Percentiles rank a stretch among this genome's conserved stretches.
Conservation (phyloP, 23 red algal species). For the Chondrus crispus region DNA sequence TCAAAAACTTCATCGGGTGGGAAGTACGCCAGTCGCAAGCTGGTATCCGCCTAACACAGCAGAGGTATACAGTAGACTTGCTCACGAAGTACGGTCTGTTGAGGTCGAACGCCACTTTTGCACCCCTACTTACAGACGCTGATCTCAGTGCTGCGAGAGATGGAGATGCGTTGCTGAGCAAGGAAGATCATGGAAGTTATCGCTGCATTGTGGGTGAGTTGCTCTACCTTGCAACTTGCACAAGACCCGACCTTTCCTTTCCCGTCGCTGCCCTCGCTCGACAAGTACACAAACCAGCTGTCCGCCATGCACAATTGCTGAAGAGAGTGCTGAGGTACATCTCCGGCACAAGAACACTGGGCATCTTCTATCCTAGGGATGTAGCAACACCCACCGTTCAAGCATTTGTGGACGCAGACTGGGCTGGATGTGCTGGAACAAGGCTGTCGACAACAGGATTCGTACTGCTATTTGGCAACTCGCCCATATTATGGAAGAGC, state of each 20-base stretch:
- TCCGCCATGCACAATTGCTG: neutral
- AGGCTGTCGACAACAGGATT: neutral
- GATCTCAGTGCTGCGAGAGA: neutral
- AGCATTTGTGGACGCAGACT: neutral
- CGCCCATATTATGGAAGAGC: neutral
- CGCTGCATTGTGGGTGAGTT: neutral
- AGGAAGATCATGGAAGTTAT: neutral
- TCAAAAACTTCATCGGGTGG: neutral
- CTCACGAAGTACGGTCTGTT: neutral
- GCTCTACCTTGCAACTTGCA: neutral
- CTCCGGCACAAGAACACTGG: no score
- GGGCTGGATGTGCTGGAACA: neutral
- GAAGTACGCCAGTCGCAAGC: neutral
- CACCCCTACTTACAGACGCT: neutral
- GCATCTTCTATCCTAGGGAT: neutral
- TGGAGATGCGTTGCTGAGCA: neutral
- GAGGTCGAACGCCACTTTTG: neutral
- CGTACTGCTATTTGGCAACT: neutral
- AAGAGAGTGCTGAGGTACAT: neutral
- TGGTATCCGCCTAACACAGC: neutral
- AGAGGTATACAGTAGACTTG: neutral
- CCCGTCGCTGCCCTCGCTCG: neutral
- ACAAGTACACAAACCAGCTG: neutral
- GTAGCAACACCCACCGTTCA: neutral
- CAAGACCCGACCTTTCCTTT: neutral